Conservation (phyloP, 2,329 filamentous ascomycete genomes). For the Xylaria sp. region DNA sequence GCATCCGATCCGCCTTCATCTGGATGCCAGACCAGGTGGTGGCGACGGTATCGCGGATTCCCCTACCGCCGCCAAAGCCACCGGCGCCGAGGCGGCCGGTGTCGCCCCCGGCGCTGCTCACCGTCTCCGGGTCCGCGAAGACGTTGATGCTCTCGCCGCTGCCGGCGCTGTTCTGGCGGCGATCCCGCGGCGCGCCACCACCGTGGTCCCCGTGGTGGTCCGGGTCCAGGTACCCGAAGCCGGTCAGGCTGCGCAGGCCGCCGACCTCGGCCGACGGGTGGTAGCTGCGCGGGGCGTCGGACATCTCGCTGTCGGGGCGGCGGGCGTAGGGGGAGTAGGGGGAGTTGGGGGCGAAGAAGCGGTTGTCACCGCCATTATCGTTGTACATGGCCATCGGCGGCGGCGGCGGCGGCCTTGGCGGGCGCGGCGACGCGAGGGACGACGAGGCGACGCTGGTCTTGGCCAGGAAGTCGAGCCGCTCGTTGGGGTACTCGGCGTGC, state of each 20-base stretch:
- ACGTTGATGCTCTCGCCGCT: slow-evolving; percentile 35
- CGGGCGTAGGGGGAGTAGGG: slow-evolving; percentile 28
- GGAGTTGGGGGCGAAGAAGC: slow-evolving; percentile 29
- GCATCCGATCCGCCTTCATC: slow-evolving; percentile 21
- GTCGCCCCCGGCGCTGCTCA: slow-evolving; percentile 16
- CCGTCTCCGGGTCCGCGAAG: slow-evolving; percentile 33
- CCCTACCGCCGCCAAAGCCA: too few relatives aligned
- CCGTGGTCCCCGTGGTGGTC: not conserved
- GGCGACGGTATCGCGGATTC: slow-evolving; percentile 15
- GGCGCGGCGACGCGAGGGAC: slow-evolving; percentile 17
- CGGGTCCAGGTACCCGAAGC: not conserved
- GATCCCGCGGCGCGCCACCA: slow-evolving; percentile 8
- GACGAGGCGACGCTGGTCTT: too few relatives aligned
- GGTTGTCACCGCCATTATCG: not conserved
- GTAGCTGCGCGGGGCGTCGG: slow-evolving; percentile 30
- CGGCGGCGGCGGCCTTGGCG: slow-evolving; percentile 25
- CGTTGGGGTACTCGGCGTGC: slow-evolving; percentile 30
- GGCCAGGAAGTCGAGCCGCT: slow-evolving; percentile 34
- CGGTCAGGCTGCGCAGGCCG: slow-evolving; percentile 32
- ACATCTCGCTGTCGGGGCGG: slow-evolving; percentile 28
- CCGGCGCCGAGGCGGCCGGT: too few relatives aligned
- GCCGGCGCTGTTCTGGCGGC: slow-evolving; percentile 22
- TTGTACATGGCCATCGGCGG: slow-evolving; percentile 15
- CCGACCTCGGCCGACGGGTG: slow-evolving; percentile 35
- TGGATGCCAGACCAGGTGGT: slow-evolving; percentile 35